phyloP scores from a whole-genome alignment of 805 yeast genomes.

The Hanseniaspora clermontiae region DNA sequence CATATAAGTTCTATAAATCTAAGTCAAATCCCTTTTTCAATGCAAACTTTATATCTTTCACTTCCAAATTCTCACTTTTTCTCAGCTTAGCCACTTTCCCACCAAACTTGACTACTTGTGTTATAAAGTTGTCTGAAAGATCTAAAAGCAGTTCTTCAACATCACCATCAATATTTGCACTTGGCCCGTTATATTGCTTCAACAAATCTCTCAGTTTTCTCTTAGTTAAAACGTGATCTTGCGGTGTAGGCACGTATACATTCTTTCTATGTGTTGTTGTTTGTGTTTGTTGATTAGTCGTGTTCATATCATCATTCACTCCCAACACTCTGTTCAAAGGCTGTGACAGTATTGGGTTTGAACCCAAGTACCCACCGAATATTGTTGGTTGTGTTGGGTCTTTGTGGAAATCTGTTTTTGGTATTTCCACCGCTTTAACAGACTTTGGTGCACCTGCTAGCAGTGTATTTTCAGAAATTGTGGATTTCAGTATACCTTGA shows the following conservation, averaged over 20 bases:
- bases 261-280: constrained; percentile 55
- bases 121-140: constrained; percentile 89
- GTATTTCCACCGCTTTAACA: constrained; percentile 19
- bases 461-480: constrained; percentile 9
- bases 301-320: constrained; percentile 38
- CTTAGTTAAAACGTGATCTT: constrained; percentile 74
- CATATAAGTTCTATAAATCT: background rate
- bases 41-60: constrained; percentile 81
- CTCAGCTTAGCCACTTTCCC: constrained; percentile 92
- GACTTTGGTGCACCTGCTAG: constrained; percentile 18
- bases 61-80: constrained; percentile 74
- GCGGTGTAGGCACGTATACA: constrained; percentile 77
- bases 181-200: constrained; percentile 75
- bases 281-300: background rate
- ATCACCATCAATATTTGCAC: constrained; percentile 86
- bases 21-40: constrained; percentile 41
- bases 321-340: constrained; percentile 52
- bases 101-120: constrained; percentile 82
- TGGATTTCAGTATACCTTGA: constrained; percentile 6
- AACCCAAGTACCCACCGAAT: constrained; percentile 55
- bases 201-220: constrained; percentile 82
- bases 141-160: constrained; percentile 84
- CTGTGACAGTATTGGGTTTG: constrained; percentile 50
- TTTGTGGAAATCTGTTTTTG: constrained; percentile 33
- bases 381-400: constrained; percentile 36